Evolutionary conservation across 192 early-diverging fungal genomes (phyloP).

Genomic region (Kappamyces sp.): DNA sequence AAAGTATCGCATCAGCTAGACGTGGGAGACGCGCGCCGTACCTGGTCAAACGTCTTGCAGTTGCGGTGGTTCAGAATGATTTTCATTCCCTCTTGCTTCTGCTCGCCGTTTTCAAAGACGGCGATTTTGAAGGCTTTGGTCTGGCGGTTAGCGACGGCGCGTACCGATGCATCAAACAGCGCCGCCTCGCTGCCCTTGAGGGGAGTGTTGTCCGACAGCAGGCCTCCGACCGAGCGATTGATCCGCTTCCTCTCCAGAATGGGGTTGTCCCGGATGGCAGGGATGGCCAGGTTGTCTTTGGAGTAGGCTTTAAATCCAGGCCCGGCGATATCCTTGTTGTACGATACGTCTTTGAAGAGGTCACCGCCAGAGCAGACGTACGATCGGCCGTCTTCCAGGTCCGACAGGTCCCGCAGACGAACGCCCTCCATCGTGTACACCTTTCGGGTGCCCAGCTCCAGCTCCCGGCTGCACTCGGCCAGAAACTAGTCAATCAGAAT

Average conservation of each 20-base stretch:
- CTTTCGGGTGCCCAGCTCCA: conserved; percentile 29
- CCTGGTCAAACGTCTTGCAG: conserved; percentile 48
- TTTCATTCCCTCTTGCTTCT: conserved; percentile 23
- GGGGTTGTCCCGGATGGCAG: neutral
- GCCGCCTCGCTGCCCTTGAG: neutral
- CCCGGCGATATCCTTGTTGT: conserved; percentile 16
- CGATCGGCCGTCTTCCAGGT: conserved; percentile 28
- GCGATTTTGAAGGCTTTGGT: conserved; percentile 45
- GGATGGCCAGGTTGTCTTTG: neutral
- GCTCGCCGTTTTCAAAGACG: conserved; percentile 43
- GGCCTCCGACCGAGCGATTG: conserved; percentile 12
- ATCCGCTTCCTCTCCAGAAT: conserved; percentile 1
- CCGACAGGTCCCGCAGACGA: conserved; percentile 25
- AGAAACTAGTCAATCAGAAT: conserved; percentile 36
- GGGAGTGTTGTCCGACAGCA: conserved; percentile 1
- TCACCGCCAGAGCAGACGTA: conserved; percentile 45
- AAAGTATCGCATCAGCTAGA: conserved; percentile 15
- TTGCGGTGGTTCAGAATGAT: conserved; percentile 46
- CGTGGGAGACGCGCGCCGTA: conserved; percentile 5
- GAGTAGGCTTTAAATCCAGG: conserved; percentile 4
- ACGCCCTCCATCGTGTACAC: conserved; percentile 40
- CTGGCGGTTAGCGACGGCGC: conserved; percentile 17
- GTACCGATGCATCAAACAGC: conserved; percentile 3
- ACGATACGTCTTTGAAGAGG: conserved; percentile 32
- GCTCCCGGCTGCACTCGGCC: conserved; percentile 25